Conservation (phyloP, 176 grass and related monocot species). For the Bonia amplexicaulis region DNA sequence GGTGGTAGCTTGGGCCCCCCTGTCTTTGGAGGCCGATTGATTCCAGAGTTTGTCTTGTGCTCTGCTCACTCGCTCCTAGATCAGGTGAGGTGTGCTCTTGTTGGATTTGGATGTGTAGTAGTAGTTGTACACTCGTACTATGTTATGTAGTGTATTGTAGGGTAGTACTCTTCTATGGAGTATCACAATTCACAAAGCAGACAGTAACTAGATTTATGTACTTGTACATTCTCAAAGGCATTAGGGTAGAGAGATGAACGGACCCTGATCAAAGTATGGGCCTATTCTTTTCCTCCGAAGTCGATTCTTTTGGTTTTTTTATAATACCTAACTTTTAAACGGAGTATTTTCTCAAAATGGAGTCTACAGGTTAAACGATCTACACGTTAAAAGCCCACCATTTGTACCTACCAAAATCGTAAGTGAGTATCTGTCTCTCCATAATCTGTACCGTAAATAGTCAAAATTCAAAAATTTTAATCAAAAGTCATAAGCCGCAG, state of each 20-base stretch:
- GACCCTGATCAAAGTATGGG: background rate
- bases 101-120: background rate
- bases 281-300: too few relatives aligned
- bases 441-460: too few relatives aligned
- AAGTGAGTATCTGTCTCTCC: too few relatives aligned
- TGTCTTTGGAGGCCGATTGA: constrained; percentile 43
- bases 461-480: too few relatives aligned
- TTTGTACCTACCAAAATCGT: too few relatives aligned
- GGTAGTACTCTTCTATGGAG: background rate
- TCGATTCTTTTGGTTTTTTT: too few relatives aligned
- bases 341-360: too few relatives aligned
- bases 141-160: background rate
- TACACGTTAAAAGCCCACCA: too few relatives aligned
- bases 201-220: background rate
- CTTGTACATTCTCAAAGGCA: background rate
- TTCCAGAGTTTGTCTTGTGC: constrained; percentile 32
- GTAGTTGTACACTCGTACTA: background rate
- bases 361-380: too few relatives aligned
- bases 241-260: background rate
- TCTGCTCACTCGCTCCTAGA: constrained; percentile 9
- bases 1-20: constrained; percentile 2
- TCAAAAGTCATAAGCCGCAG: too few relatives aligned
- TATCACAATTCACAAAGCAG: background rate
- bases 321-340: too few relatives aligned
- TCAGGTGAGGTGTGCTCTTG: background rate